phyloP scores from a whole-genome alignment of 2,329 filamentous ascomycete species.

The Hortaea sp. region DNA sequence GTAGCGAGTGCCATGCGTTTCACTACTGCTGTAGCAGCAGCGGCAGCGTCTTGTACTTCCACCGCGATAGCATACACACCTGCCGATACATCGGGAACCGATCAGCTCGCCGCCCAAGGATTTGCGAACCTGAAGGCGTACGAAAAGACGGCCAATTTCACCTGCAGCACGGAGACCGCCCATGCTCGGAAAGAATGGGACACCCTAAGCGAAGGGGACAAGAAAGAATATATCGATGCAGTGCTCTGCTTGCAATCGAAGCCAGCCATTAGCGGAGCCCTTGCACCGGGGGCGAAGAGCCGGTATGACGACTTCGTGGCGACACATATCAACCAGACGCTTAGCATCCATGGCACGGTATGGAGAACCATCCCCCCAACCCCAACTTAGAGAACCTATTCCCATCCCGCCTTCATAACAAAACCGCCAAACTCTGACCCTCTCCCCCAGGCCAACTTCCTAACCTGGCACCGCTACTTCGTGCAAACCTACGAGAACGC shows the following conservation, averaged over 20 bases:
- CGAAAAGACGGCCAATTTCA: background rate
- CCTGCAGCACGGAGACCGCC: constrained; percentile 2
- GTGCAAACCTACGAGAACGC: constrained; percentile 33
- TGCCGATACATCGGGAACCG: constrained; percentile 16
- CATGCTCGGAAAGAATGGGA: constrained; percentile 34
- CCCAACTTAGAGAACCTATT: too few relatives aligned
- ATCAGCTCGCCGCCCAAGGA: constrained; percentile 14
- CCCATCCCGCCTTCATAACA: too few relatives aligned
- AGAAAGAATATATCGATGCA: constrained; percentile 21
- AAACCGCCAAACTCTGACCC: background rate
- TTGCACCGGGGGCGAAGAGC: constrained; percentile 16
- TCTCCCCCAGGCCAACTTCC: constrained; percentile 20
- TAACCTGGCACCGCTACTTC: constrained; percentile 35
- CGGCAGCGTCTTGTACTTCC: constrained; percentile 1
- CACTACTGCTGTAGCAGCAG: constrained; percentile 4
- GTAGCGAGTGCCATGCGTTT: constrained; percentile 5
- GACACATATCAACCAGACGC: constrained; percentile 17
- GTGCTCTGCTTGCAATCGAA: constrained; percentile 21
- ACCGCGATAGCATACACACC: constrained; percentile 8
- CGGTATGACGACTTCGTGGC: constrained; percentile 23
- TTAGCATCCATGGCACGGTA: constrained; percentile 16
- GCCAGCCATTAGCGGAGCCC: constrained; percentile 10
- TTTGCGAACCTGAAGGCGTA: constrained; percentile 17
- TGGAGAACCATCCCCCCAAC: background rate
- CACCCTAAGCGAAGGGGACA: constrained; percentile 13